A percentile compares a stretch with the other conserved stretches of the same genome.
Conservation (phyloP, 495 filamentous ascomycete species). For the Aspergillus diversus region DNA sequence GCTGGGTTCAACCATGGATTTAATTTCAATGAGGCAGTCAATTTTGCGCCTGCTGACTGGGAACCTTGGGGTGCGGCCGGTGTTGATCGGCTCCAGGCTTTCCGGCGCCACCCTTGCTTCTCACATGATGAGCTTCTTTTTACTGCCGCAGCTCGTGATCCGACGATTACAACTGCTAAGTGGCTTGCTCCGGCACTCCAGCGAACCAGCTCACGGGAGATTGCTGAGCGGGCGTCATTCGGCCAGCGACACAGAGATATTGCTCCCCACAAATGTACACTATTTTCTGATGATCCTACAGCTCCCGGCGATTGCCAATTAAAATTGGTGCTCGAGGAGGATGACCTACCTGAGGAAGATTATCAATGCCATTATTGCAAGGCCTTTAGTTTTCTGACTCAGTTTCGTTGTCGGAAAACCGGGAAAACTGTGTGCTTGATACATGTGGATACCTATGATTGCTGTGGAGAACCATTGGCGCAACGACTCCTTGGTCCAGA, state of each 20-base stretch:
- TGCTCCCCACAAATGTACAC: slow-evolving; percentile 49
- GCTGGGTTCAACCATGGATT: slow-evolving; percentile 95
- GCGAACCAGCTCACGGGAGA: slow-evolving; percentile 73
- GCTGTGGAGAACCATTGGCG: slow-evolving; percentile 68
- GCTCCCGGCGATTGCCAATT: slow-evolving; percentile 42
- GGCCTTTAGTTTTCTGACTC: slow-evolving; percentile 85
- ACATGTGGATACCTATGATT: slow-evolving; percentile 77
- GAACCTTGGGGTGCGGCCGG: slow-evolving; percentile 89
- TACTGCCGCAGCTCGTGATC: slow-evolving; percentile 77
- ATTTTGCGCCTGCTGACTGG: slow-evolving; percentile 97
- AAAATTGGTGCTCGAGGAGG: slow-evolving; percentile 59
- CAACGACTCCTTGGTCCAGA: slow-evolving; percentile 63
- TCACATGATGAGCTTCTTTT: slow-evolving; percentile 96
- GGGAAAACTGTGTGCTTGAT: slow-evolving; percentile 77
- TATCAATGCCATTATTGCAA: slow-evolving; percentile 93
- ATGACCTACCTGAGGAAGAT: slow-evolving; percentile 83
- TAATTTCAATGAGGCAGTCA: slow-evolving; percentile 99
- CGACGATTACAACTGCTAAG: slow-evolving; percentile 89
- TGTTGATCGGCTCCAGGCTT: slow-evolving; percentile 82
- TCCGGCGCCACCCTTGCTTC: slow-evolving; percentile 92
- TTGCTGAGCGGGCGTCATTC: slow-evolving; percentile 68
- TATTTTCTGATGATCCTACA: slow-evolving; percentile 36
- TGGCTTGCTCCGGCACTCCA: slow-evolving; percentile 90
- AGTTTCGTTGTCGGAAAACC: slow-evolving; percentile 79
- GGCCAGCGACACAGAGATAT: slow-evolving; percentile 63